These are phyloP conservation scores for Vitis hybrid DNA, from an alignment of 177 flowering plant species.

Conservation along the genomic window DNA sequence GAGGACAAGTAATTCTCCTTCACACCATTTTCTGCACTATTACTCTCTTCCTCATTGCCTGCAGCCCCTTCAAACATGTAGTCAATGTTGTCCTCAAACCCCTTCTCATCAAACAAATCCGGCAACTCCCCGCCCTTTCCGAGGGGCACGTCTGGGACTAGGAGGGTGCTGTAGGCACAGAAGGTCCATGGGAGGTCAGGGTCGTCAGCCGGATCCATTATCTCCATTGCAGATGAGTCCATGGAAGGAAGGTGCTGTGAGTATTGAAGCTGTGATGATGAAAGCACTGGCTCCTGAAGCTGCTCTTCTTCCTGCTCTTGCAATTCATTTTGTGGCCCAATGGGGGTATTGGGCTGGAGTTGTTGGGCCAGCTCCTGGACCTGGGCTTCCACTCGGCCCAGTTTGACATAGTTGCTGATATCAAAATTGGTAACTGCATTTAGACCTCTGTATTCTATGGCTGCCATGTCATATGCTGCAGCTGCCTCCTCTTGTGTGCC, in stretches of 20 bases:
- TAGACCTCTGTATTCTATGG: constrained; percentile 67
- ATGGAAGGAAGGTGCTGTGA: neutral
- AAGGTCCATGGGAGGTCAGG: constrained; percentile 35
- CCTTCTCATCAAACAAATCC: constrained; percentile 31
- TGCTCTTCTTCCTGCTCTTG: neutral
- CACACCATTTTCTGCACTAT: neutral
- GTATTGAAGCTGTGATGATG: too few species aligned
- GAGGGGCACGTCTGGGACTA: constrained; percentile 22
- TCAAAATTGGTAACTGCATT: constrained; percentile 82
- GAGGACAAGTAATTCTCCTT: neutral
- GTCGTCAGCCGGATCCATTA: constrained; percentile 12
- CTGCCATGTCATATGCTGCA: constrained; percentile 75
- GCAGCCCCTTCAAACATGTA: constrained; percentile 31
- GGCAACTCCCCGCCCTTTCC: constrained; percentile 27
- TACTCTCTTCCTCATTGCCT: neutral
- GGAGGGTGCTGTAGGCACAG: constrained; percentile 14
- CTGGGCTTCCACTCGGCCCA: too few species aligned
- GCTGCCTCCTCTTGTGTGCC: constrained; percentile 88
- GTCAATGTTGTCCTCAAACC: constrained; percentile 56
- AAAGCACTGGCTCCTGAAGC: neutral
- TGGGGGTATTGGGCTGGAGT: too few species aligned
- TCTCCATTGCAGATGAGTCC: constrained; percentile 7
- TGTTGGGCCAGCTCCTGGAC: too few species aligned
- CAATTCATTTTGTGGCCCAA: neutral
- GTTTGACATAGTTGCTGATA: constrained; percentile 43